Base-by-base conservation (phyloP, 2,329 filamentous ascomycete species). In the Dactylellina cionopaga region DNA sequence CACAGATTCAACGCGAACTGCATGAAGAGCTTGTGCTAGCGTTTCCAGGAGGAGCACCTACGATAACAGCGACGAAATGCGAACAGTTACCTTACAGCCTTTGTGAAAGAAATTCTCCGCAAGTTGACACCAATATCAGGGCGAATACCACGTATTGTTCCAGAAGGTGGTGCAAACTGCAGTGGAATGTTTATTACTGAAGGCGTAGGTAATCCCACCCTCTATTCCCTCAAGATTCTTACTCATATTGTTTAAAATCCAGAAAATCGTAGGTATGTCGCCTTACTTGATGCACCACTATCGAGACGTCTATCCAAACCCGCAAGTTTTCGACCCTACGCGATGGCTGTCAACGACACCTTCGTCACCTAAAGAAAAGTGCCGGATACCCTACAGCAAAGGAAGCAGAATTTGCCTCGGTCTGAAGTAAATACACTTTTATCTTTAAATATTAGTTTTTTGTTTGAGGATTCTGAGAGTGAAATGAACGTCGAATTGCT, bases 221-320 rank as follows among this genome's bases (percentile, higher is more conserved):
- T n/a, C n/a, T n/a, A n/a, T n/a, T n/a, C n/a, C n/a, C n/a, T n/a
- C n/a, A n/a, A n/a, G n/a, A n/a, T n/a, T n/a, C n/a, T n/a, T n/a
- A n/a, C n/a, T n/a, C n/a, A n/a, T n/a, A n/a, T n/a, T n/a, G n/a
- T n/a, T n/a, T n/a, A n/a, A n/a, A n/a, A n/a, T n/a, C n/a, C n/a
- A n/a, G n/a, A n/a, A n/a, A n/a, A n/a, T n/a, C n/a, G n/a, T n/a
- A n/a, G n/a, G n/a, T n/a, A n/a, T n/a, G n/a, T n/a, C n/a, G n/a
- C n/a, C n/a, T n/a, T 54, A 54, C 31, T 24, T 31, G 9, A 39
- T 56, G 25, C 52, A 56, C 35, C 22, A 43, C 3, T 47, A 60
- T 37, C 19, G 24, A 2, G 22, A 13, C 2, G 13, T 37, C 24
- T 60, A 47, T 15, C 27, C 24, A 15, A 49, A 60, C n/a, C 55